Evolutionary conservation across 371 early-diverging fungal genomes (phyloP).

Genomic region (Syncephalastrum sp.): DNA sequence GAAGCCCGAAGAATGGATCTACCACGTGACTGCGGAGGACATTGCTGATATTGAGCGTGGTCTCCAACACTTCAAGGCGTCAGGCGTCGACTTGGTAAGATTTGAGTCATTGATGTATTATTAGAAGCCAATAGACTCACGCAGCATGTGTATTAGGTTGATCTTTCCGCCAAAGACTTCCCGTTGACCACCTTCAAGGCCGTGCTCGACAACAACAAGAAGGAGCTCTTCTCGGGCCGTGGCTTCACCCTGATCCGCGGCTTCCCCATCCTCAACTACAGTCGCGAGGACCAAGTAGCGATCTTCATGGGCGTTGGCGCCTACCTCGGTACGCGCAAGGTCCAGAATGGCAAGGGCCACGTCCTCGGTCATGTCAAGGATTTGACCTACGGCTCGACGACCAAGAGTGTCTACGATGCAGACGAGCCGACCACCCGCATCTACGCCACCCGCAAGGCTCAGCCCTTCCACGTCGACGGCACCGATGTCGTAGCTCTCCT

Average conservation of each 20-base stretch:
- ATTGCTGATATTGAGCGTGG: slow-evolving; percentile 39
- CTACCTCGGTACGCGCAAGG: slow-evolving; percentile 33
- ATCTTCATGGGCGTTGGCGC: slow-evolving; percentile 49
- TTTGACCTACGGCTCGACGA: slow-evolving; percentile 34
- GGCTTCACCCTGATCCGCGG: slow-evolving; percentile 44
- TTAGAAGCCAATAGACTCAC: not conserved
- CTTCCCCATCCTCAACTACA: slow-evolving; percentile 33
- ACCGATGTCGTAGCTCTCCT: slow-evolving; percentile 41
- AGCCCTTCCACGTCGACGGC: slow-evolving; percentile 49
- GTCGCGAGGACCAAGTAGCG: slow-evolving; percentile 35
- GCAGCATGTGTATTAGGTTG: slow-evolving; percentile 8
- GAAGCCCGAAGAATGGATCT: slow-evolving; percentile 41
- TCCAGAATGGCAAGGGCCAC: slow-evolving; percentile 45
- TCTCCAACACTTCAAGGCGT: slow-evolving; percentile 27
- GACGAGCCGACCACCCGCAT: slow-evolving; percentile 47
- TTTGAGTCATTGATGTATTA: not conserved
- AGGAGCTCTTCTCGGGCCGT: slow-evolving; percentile 29
- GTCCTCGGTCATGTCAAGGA: slow-evolving; percentile 49
- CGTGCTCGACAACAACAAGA: slow-evolving; percentile 23
- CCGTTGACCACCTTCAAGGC: slow-evolving; percentile 31
- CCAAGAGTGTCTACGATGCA: slow-evolving; percentile 33
- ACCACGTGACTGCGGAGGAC: slow-evolving; percentile 33
- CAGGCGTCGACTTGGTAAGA: slow-evolving; percentile 25
- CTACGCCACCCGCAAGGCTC: slow-evolving; percentile 47
- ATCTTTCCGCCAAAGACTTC: slow-evolving; percentile 25